phyloP scores from a whole-genome alignment of 2,329 filamentous ascomycete species.

The Onygenales sp. region DNA sequence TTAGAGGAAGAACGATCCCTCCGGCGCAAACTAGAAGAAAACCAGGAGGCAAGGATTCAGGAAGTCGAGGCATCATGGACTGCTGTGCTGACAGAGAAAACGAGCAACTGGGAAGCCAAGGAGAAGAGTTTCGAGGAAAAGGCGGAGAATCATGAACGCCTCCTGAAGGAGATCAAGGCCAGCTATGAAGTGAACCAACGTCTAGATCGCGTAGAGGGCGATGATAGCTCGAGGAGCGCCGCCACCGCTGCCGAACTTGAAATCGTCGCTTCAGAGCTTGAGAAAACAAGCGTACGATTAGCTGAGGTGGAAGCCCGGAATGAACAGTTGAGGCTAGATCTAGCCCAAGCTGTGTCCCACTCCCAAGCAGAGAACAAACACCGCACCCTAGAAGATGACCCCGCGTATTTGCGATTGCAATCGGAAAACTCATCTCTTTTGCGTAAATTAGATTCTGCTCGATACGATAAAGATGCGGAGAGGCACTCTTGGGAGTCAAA shows the following conservation, averaged over 20 bases:
- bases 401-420: constrained; percentile 73
- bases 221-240: constrained; percentile 50
- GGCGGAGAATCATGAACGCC: constrained; percentile 81
- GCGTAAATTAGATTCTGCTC: constrained; percentile 72
- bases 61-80: constrained; percentile 86
- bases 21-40: constrained; percentile 66
- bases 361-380: constrained; percentile 49
- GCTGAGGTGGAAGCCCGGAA: constrained; percentile 91
- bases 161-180: constrained; percentile 90
- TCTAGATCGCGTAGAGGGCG: constrained; percentile 60
- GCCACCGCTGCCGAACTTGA: constrained; percentile 86
- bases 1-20: constrained; percentile 68
- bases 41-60: constrained; percentile 69
- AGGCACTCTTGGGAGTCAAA: constrained; percentile 68
- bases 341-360: constrained; percentile 78
- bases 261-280: constrained; percentile 82
- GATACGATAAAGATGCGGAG: constrained; percentile 74
- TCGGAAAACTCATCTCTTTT: constrained; percentile 90
- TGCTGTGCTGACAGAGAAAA: constrained; percentile 83
- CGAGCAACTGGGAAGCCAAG: constrained; percentile 92
- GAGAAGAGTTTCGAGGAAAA: constrained; percentile 89
- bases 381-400: constrained; percentile 72
- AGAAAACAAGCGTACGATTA: constrained; percentile 75
- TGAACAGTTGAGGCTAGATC: constrained; percentile 80
- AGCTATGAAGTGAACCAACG: constrained; percentile 95